Evolutionary conservation across 2,329 filamentous ascomycete species (phyloP), one percentile per base, ranked within the genome.

Genomic region (Periconia digitata): DNA sequence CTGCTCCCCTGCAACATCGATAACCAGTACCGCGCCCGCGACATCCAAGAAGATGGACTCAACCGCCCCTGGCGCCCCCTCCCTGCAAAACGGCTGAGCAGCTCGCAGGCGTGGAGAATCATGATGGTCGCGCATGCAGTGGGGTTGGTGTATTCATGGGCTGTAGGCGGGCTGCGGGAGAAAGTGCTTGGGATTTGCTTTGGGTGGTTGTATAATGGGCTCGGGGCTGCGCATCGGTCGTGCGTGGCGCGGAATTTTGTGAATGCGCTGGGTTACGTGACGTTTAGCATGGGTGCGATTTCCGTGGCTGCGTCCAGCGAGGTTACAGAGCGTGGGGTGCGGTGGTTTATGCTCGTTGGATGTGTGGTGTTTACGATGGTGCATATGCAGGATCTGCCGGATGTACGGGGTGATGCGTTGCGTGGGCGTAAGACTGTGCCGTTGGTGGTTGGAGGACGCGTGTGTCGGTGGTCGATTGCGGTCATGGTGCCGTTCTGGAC

Each of bases 341-440:
- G 24, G 15, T 73, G 70, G 71, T 47, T 64, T 8, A 44, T 40
- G 0, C 58, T 72, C 6, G 58, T 68, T 20, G 53, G 58, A 2
- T 48, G 46, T 1, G 52, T 70, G 7, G 61, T 73, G n/a, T 48
- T 64, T 17, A 69, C 66, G 0, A 73, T 69, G 2, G 60, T 73
- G 44, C 71, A 73, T n/a, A 49, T 67, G 2, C 70, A 72, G 40
- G 72, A 74, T 46, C 43, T 72, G 17, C 55, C 67, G 5, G 71
- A 73, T 37, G 59, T 38, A 32, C 42, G 47, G 40, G 47, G 50
- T 18, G 44, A 46, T 37, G 17, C n/a, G 85, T 77, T 91, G 91
- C 43, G 87, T 90, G 47, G 89, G 89, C 12, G 89, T 92, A 47
- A 87, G 91, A 61, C 88, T 85, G 83, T 90, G 24, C 62, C 63